These are phyloP conservation scores for Dimocarpus longan DNA, from an alignment of 345 rosid genomes.

Conservation along the genomic window DNA sequence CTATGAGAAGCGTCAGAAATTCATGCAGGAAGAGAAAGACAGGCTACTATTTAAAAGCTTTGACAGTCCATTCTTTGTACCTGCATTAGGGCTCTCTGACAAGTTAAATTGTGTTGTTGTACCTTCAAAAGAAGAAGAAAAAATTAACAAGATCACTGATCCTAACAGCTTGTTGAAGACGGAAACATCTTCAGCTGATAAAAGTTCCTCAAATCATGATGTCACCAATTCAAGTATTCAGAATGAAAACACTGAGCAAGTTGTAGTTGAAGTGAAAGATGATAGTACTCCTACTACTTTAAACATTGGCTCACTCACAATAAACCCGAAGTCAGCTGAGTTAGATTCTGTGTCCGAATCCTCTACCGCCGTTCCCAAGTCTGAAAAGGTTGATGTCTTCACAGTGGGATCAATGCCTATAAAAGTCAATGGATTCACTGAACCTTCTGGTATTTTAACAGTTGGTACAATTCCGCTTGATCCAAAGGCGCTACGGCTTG, in stretches of 20 bases:
- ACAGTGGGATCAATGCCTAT: conserved; percentile 75
- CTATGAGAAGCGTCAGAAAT: conserved; percentile 81
- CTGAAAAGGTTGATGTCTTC: conserved; percentile 37
- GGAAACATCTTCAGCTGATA: conserved; percentile 18
- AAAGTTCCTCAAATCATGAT: conserved; percentile 19
- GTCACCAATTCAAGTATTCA: conserved; percentile 18
- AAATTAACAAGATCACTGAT: conserved; percentile 19
- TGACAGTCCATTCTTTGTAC: conserved; percentile 39
- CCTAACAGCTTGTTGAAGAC: conserved; percentile 24
- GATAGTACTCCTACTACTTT: conserved; percentile 25
- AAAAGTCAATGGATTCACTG: conserved; percentile 60
- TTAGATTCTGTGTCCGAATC: conserved; percentile 22
- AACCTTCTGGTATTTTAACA: conserved; percentile 43
- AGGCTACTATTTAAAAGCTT: conserved; percentile 48
- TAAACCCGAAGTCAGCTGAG: conserved; percentile 35
- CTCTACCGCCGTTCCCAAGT: conserved; percentile 11
- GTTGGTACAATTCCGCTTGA: conserved; percentile 73
- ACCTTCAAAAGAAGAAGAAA: conserved; percentile 31
- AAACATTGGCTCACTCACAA: conserved; percentile 39
- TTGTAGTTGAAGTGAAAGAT: conserved; percentile 21
- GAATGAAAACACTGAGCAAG: conserved; percentile 19
- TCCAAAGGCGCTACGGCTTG: conserved; percentile 45
- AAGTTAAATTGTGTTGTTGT: conserved; percentile 26
- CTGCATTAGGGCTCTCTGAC: conserved; percentile 47
- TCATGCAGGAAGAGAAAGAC: conserved; percentile 80